These are phyloP conservation scores for Boletus pseudopeckii DNA, from an alignment of 768 basidiomycete species.

Conservation along the genomic window DNA sequence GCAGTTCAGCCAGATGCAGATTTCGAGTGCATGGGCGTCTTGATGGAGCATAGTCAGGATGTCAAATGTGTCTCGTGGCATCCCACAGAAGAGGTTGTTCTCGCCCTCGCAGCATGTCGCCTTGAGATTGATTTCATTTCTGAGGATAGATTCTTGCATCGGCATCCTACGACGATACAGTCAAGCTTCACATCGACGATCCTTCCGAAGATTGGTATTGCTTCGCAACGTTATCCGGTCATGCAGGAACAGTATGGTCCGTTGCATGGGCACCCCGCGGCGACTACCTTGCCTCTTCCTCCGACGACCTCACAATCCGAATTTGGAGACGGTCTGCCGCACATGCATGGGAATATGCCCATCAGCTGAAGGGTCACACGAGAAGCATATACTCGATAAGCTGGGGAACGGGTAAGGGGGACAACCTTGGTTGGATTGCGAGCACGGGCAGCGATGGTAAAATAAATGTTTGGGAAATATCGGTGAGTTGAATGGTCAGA, in stretches of 20 bases:
- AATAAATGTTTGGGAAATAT: slow-evolving; percentile 78
- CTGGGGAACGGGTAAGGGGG: slow-evolving; percentile 53
- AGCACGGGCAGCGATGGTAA: slow-evolving; percentile 83
- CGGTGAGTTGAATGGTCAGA: slow-evolving; percentile 36
- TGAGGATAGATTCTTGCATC: slow-evolving; percentile 84
- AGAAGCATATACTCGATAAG: slow-evolving; percentile 78
- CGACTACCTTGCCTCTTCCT: slow-evolving; percentile 79
- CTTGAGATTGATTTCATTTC: slow-evolving; percentile 7
- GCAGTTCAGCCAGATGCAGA: slow-evolving; percentile 87
- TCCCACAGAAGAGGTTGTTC: slow-evolving; percentile 83
- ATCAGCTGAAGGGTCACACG: slow-evolving; percentile 61
- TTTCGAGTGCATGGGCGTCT: slow-evolving; percentile 90
- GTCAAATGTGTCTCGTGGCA: slow-evolving; percentile 96
- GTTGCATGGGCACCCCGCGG: slow-evolving; percentile 78
- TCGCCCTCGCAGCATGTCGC: not conserved
- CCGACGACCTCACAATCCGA: slow-evolving; percentile 79
- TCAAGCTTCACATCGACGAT: slow-evolving; percentile 91
- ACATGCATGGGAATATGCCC: slow-evolving; percentile 60
- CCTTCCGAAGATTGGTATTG: slow-evolving; percentile 93
- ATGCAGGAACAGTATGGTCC: slow-evolving; percentile 89
- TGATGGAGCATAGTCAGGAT: slow-evolving; percentile 97
- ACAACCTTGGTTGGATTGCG: slow-evolving; percentile 74
- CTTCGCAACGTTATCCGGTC: slow-evolving; percentile 76
- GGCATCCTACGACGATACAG: slow-evolving; percentile 94
- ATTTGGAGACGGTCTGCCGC: slow-evolving; percentile 75